Evolutionary conservation across 345 rosid genomes (phyloP).

Genomic region (Adansonia digitata): DNA sequence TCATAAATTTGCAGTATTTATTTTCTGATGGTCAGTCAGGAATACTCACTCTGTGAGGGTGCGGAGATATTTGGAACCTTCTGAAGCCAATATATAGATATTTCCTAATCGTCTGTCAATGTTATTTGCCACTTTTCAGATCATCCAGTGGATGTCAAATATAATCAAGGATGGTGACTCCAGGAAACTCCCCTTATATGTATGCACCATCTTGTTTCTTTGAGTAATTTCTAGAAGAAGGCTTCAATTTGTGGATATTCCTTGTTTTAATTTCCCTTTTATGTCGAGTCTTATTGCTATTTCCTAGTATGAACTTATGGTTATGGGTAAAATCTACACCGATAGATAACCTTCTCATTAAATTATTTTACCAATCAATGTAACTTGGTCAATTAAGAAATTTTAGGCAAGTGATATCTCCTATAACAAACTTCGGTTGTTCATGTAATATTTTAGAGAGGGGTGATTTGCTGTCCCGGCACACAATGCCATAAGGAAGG

Average conservation of each 20-base stretch:
- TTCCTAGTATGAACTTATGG: background rate
- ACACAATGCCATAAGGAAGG: background rate
- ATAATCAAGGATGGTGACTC: slow-evolving; percentile 85
- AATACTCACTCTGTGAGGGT: background rate
- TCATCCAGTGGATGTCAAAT: slow-evolving; percentile 66
- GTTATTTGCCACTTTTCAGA: slow-evolving; percentile 39
- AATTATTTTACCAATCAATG: background rate
- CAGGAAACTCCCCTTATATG: slow-evolving; percentile 74
- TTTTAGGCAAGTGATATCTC: background rate
- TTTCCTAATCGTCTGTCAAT: background rate
- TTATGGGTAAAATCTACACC: background rate
- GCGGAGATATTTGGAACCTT: background rate
- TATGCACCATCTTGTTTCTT: slow-evolving; percentile 28
- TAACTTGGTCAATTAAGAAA: background rate
- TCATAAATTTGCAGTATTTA: background rate
- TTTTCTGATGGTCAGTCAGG: background rate
- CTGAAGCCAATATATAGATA: background rate
- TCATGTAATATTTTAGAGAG: background rate
- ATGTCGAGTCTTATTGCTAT: background rate
- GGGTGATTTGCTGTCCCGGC: background rate
- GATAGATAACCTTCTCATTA: background rate
- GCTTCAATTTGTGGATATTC: background rate
- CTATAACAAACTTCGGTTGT: background rate
- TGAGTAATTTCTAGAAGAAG: background rate
- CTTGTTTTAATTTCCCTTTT: background rate